Percentiles rank a stretch among this genome's conserved stretches.
Conservation (phyloP, 306 rosid species). For the Lathyrus oleraceus region DNA sequence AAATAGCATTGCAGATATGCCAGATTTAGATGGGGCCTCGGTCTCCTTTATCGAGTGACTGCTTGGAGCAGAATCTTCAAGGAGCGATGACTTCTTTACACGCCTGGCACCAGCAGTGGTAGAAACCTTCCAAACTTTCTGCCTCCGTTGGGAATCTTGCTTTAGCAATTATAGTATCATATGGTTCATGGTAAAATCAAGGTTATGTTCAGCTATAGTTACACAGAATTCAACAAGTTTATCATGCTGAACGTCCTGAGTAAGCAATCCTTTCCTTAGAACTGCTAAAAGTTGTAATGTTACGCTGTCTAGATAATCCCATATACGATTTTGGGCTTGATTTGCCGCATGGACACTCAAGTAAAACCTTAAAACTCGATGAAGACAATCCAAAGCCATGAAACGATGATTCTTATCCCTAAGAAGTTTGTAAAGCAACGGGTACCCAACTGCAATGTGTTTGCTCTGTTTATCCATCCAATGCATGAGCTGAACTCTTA, state of each 20-base stretch:
- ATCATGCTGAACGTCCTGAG: conserved; percentile 98
- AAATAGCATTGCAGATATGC: too few relatives aligned
- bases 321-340: conserved; percentile 83
- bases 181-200: conserved; percentile 98
- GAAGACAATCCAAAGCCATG: conserved; percentile 99
- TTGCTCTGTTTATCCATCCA: conserved; percentile 99
- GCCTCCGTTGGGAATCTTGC: too few relatives aligned
- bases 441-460: conserved; percentile 95
- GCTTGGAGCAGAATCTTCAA: too few relatives aligned
- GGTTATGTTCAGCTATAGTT: conserved; percentile 95
- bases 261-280: conserved; percentile 93
- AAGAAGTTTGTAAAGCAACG: conserved; percentile 92
- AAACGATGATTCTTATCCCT: conserved; percentile 95
- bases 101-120: too few relatives aligned
- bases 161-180: conserved; percentile 91
- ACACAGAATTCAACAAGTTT: conserved; percentile 97
- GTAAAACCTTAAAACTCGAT: conserved; percentile 93
- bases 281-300: conserved; percentile 88
- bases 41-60: too few relatives aligned
- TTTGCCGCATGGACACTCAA: conserved; percentile 87
- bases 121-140: too few relatives aligned
- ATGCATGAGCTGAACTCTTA: too few relatives aligned
- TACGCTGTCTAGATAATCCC: conserved; percentile 97
- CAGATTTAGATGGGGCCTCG: too few relatives aligned
- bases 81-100: too few relatives aligned